A percentile compares a stretch with the other conserved stretches of the same genome.
Evolutionary conservation across 2,329 filamentous ascomycete genomes (phyloP).

Genomic region (Colletotrichum paranaense): DNA sequence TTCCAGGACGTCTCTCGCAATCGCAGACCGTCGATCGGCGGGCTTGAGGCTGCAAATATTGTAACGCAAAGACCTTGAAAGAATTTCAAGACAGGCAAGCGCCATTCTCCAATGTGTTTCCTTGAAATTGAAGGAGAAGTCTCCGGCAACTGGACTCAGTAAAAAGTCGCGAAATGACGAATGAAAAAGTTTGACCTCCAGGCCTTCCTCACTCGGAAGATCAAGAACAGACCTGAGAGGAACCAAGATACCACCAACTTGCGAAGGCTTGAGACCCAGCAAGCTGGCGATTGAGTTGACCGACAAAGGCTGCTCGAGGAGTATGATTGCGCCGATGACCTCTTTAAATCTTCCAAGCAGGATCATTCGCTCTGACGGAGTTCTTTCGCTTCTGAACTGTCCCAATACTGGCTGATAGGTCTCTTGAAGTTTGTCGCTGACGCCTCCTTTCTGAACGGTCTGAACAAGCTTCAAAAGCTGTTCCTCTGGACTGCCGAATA

Average conservation of each 20-base stretch:
- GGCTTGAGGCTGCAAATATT: too few species aligned
- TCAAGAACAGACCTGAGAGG: neutral
- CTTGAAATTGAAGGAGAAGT: neutral
- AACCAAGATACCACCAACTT: neutral
- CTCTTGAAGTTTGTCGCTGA: neutral
- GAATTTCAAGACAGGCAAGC: neutral
- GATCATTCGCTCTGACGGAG: too few species aligned
- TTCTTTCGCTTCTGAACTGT: neutral
- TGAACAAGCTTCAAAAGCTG: neutral
- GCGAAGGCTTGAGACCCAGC: neutral
- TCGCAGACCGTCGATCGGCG: too few species aligned
- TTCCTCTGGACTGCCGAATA: neutral
- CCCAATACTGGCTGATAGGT: neutral
- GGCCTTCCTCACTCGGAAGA: neutral
- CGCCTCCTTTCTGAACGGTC: too few species aligned
- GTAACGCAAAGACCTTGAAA: neutral
- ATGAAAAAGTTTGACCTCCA: neutral
- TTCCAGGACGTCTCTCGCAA: too few species aligned
- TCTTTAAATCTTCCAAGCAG: too few species aligned
- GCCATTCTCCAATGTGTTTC: constrained; percentile 3
- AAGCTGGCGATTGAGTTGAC: neutral
- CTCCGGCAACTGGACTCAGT: neutral
- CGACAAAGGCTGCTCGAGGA: neutral
- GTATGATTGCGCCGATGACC: neutral
- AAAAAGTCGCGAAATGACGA: constrained; percentile 15